Base-by-base conservation (phyloP, 352 stramenopile genomes). In the Globisporangium mamillatum region DNA sequence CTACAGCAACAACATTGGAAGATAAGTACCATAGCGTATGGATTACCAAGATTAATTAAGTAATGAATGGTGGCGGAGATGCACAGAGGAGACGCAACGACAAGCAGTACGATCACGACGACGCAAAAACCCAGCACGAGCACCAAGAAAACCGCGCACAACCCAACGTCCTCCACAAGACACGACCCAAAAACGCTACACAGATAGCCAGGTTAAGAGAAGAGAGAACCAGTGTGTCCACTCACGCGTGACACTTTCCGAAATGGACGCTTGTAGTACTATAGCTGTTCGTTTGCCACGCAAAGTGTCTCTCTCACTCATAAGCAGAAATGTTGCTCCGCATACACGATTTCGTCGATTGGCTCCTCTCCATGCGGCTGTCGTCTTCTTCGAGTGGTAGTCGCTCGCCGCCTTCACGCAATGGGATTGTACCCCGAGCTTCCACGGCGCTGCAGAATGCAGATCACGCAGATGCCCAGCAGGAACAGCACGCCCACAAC, bases 361-460 rank as follows among this genome's bases (percentile, higher is more conserved):
- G 5, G 29, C 14, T 60, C 61, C 20, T 34, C 46, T 20, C n/a
- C 44, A 20, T 22, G 44, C 44, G 18, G 18, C 18, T 52, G 44
- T 18, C 25, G 24, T 50, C 41, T 12, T 44, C 16, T 36, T 16
- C 38, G 27, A 4, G 27, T 14, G 4, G 38, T 46, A 14, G 55
- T n/a, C 20, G 27, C 7, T 25, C 4, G 8, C 27, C 20, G 56
- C 5, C 10, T 48, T 71, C 66, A 88, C 41, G 68, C 29, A 36
- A 91, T 84, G 2, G 73, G 66, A 4, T 84, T 76, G 60, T 93
- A 93, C 2, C 80, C 84, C 20, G 8, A 22, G 34, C 20, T 62
- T 8, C 59, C 60, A 2, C 70, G 81, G 27, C 79, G 78, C 44
- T 74, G 74, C 38, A 93, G 46, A 58, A 79, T 27, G 24, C 56